These are phyloP conservation scores for Phytophthora quininea DNA, from an alignment of 352 stramenopile genomes.

Conservation along the genomic window DNA sequence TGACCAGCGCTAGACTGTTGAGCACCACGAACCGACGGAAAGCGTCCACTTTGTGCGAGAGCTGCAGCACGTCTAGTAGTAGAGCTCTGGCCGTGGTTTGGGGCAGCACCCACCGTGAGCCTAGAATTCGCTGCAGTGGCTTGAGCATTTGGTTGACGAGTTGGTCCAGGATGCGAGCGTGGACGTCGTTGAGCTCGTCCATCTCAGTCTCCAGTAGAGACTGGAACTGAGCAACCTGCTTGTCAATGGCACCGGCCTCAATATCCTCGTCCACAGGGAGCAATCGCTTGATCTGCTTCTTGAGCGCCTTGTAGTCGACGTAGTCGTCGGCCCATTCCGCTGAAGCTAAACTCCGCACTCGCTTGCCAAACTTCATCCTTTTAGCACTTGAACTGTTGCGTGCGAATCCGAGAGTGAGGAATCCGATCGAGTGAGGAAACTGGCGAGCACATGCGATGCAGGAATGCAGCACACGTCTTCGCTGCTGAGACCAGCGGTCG, in stretches of 20 bases:
- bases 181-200: constrained; percentile 62
- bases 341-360: constrained; percentile 68
- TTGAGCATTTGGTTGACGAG: constrained; percentile 47
- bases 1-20: constrained; percentile 80
- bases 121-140: constrained; percentile 43
- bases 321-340: constrained; percentile 69
- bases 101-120: constrained; percentile 65
- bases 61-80: constrained; percentile 61
- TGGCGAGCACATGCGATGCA: constrained; percentile 6
- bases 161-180: constrained; percentile 61
- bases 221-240: constrained; percentile 29
- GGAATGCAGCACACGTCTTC: background rate
- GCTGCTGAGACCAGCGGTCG: background rate
- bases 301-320: constrained; percentile 86
- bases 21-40: constrained; percentile 82
- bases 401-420: constrained; percentile 25
- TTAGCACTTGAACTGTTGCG: constrained; percentile 6
- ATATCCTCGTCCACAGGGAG: constrained; percentile 11
- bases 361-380: constrained; percentile 86
- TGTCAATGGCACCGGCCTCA: background rate
- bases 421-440: constrained; percentile 1
- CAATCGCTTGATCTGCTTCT: constrained; percentile 62
- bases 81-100: constrained; percentile 55
- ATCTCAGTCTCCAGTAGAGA: constrained; percentile 53
- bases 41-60: constrained; percentile 68